A percentile compares a stretch with the other conserved stretches of the same genome.
phyloP scores from a whole-genome alignment of 78 protist species.

The Creolimax fragrantissima region DNA sequence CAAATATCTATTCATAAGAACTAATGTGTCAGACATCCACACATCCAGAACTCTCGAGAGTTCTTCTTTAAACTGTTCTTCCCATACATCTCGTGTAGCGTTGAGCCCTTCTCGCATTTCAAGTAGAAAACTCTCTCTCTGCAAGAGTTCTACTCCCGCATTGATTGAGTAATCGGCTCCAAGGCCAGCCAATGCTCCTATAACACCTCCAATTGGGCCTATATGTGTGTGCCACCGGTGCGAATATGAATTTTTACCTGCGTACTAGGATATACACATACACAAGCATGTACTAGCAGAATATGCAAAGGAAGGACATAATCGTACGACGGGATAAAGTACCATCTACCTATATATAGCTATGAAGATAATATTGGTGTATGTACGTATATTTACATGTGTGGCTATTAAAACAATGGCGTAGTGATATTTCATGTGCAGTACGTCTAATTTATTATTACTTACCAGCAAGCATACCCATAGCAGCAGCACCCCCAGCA shows the following conservation, averaged over 20 bases:
- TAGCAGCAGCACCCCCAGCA: neutral
- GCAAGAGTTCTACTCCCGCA: neutral
- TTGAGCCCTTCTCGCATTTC: neutral
- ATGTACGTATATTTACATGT: neutral
- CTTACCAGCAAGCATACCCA: neutral
- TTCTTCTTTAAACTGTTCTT: neutral
- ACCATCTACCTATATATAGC: neutral
- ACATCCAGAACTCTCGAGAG: neutral
- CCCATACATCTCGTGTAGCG: neutral
- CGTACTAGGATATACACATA: neutral
- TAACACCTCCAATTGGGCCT: neutral
- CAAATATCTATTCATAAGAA: too few species aligned
- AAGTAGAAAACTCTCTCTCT: neutral
- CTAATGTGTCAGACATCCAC: neutral
- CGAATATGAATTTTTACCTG: neutral
- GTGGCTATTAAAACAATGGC: neutral
- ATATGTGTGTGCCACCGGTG: neutral
- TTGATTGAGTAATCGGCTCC: neutral
- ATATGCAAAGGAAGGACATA: too few species aligned
- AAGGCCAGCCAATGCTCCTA: neutral
- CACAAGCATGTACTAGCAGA: too few species aligned
- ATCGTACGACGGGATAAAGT: too few species aligned
- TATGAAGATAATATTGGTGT: neutral
- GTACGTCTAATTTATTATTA: neutral
- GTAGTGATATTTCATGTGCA: neutral